Conservation (phyloP, 164 flowering plant genomes). For the Cinnamomum chago region DNA sequence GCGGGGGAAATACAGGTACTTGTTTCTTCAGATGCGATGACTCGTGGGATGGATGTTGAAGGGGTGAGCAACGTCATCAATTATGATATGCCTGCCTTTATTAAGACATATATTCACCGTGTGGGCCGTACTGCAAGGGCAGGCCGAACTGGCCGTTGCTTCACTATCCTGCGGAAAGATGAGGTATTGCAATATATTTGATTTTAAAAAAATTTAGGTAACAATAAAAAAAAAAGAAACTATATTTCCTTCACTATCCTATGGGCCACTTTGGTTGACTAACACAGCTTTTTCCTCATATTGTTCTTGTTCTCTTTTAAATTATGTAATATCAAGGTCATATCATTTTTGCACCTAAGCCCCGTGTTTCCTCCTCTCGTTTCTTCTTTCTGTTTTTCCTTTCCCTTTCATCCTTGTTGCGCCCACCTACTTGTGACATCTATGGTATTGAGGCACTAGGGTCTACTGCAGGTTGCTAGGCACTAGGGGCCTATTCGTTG, state of each 20-base stretch:
- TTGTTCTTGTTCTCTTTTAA: not conserved
- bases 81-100: constrained; percentile 71
- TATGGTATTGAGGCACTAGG: too few relatives aligned
- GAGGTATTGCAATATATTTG: constrained; percentile 42
- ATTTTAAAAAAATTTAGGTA: not conserved
- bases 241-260: not conserved
- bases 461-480: too few relatives aligned
- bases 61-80: constrained; percentile 79
- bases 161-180: constrained; percentile 58
- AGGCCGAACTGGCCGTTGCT: constrained; percentile 75
- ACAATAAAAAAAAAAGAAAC: not conserved
- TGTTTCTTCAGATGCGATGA: constrained; percentile 89
- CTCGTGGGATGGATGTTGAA: constrained; percentile 97
- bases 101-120: constrained; percentile 83
- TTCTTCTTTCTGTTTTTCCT: too few relatives aligned
- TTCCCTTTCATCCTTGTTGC: too few relatives aligned
- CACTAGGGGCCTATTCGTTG: too few relatives aligned
- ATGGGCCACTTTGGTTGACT: not conserved
- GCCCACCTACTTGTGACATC: too few relatives aligned
- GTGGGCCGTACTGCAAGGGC: constrained; percentile 98
- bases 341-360: too few relatives aligned
- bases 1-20: constrained; percentile 72
- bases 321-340: not conserved
- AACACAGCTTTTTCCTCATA: not conserved
- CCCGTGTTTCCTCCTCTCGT: too few relatives aligned